Evolutionary conservation across 2,329 filamentous ascomycete genomes (phyloP), one percentile per base, ranked within the genome.

Genomic region (Botrytis elliptica): DNA sequence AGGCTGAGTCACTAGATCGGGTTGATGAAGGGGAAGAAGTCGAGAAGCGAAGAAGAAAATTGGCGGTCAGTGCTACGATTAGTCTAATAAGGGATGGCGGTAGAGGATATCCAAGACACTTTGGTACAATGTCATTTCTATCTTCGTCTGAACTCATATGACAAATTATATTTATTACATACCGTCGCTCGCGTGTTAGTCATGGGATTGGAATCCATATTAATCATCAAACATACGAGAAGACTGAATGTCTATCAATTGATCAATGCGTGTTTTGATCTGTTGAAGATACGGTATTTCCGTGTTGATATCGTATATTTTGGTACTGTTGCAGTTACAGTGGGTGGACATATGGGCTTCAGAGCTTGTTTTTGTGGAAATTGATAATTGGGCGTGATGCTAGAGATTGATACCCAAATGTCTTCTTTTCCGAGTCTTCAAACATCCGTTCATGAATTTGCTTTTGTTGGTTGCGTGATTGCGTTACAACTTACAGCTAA

Each of bases 1-100:
- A 52, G 33, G 44, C 63, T 52, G 64, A 67, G 33, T 49, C 22
- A 38, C 29, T 25, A 25, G 42, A 29, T 46, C 20, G 20, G 0
- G 49, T 67, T 38, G 33, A 67, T 67, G 44, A 67, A 52, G 64
- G 64, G 49, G 64, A 49, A 33, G 33, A n/a, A 52, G 10, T 38
- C 4, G 2, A 36, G 44, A 67, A 67, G 64, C 64, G 44, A 52
- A 38, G 22, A n/a, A 6, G 25, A 46, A 49, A 33, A 66, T 66
- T 38, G 60, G 16, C 25, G 38, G 60, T 55, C 52, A 55, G 0
- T n/a, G 33, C 22, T 62, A n/a, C 14, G 36, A 18, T 40, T 42
- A 14, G 60, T 14, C 12, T 10, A 42, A 5, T 10, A 42, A 5
- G 38, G 16, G 22, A 63, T 42, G 38, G 40, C 36, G 38, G 38